Conservation (phyloP, 2,329 filamentous ascomycete species). For the Apiospora hydei region DNA sequence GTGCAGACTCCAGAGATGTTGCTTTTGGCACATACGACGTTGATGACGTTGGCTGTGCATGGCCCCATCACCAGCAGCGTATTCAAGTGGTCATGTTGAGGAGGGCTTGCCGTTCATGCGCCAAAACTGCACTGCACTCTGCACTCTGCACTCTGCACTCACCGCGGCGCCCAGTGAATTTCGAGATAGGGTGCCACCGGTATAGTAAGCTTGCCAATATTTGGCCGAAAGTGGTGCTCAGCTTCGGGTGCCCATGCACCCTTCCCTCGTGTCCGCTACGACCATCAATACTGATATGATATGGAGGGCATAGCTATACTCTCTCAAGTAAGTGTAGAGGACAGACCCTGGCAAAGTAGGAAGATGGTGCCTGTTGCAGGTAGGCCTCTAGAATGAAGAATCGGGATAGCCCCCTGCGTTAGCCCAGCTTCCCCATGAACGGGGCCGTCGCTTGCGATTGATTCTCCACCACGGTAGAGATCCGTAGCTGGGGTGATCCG, state of each 20-base stretch:
- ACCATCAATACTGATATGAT: neutral
- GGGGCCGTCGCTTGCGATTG: neutral
- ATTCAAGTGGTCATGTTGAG: neutral
- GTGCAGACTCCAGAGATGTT: neutral
- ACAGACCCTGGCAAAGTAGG: neutral
- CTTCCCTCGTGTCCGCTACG: neutral
- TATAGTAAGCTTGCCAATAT: neutral
- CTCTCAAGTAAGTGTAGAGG: neutral
- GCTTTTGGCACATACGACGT: neutral
- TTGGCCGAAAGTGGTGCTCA: neutral
- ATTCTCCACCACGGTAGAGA: neutral
- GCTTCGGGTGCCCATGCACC: neutral
- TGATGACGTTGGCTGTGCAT: neutral
- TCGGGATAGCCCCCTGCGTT: slow-evolving; percentile 1
- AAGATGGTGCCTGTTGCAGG: neutral
- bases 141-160: neutral
- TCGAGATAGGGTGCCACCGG: neutral
- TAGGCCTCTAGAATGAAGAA: neutral
- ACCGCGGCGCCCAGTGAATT: neutral
- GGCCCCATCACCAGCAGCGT: neutral
- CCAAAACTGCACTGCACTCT: neutral
- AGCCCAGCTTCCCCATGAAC: slow-evolving; percentile 4
- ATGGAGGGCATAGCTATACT: too few species aligned
- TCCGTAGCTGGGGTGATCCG: neutral
- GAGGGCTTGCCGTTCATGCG: neutral